These are phyloP conservation scores for Boletellus ananiceps DNA, from an alignment of 768 basidiomycete genomes.

Conservation along the genomic window DNA sequence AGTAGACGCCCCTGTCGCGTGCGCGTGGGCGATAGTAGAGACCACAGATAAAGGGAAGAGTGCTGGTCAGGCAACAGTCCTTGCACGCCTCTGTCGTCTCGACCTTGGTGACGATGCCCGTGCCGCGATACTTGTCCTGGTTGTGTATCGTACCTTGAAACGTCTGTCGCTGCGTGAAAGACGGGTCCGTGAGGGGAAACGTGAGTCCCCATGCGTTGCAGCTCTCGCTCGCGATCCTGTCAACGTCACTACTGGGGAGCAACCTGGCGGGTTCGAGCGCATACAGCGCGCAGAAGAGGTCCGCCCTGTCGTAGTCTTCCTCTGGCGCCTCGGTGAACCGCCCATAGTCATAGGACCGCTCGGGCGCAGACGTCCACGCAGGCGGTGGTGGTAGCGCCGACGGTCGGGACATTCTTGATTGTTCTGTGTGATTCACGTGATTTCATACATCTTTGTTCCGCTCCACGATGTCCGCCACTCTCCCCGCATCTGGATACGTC, in stretches of 20 bases:
- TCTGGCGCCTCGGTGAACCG: slow-evolving; percentile 52
- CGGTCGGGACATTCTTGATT: too few species aligned
- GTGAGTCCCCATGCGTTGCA: slow-evolving; percentile 54
- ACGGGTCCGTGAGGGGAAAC: slow-evolving; percentile 24
- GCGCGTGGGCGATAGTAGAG: slow-evolving; percentile 49
- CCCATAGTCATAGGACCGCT: slow-evolving; percentile 44
- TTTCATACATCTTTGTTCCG: neutral
- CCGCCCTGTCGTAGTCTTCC: slow-evolving; percentile 49
- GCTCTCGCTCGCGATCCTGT: slow-evolving; percentile 45
- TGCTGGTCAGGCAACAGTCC: slow-evolving; percentile 53
- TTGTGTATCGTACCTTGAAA: slow-evolving; percentile 43
- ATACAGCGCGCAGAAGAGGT: slow-evolving; percentile 44
- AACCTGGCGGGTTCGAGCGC: slow-evolving; percentile 41
- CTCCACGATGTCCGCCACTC: slow-evolving; percentile 12
- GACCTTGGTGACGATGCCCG: slow-evolving; percentile 35
- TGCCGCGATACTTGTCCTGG: slow-evolving; percentile 29
- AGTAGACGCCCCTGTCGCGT: slow-evolving; percentile 53
- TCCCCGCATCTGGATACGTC: neutral
- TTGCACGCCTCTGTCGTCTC: slow-evolving; percentile 39
- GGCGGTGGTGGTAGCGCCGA: slow-evolving; percentile 26
- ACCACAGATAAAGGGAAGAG: slow-evolving; percentile 56
- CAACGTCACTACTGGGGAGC: slow-evolving; percentile 49
- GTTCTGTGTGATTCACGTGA: slow-evolving; percentile 3
- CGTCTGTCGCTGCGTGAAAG: slow-evolving; percentile 8
- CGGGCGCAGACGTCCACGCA: slow-evolving; percentile 57